These are phyloP conservation scores for Rostrohypoxylon terebratum DNA, from an alignment of 495 filamentous ascomycete species.

Conservation along the genomic window DNA sequence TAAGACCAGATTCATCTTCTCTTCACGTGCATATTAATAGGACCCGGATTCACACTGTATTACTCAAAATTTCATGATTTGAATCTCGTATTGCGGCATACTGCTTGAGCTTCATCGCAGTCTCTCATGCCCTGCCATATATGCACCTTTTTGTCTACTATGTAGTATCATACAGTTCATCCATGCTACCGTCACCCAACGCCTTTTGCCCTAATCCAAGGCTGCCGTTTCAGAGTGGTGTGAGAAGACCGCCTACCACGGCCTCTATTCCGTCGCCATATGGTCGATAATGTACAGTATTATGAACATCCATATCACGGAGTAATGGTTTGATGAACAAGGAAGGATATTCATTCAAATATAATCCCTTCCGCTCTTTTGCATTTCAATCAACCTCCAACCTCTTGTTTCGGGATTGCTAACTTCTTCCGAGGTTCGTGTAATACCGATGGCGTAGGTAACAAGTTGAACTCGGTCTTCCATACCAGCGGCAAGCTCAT, in stretches of 20 bases:
- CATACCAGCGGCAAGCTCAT: constrained; percentile 94
- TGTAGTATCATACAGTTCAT: constrained; percentile 50
- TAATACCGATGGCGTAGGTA: constrained; percentile 97
- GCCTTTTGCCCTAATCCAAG: constrained; percentile 43
- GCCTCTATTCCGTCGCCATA: constrained; percentile 32
- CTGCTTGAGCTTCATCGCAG: constrained; percentile 35
- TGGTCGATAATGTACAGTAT: constrained; percentile 46
- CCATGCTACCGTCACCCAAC: constrained; percentile 37
- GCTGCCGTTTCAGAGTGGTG: constrained; percentile 48
- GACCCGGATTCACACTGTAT: not conserved
- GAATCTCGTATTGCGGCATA: constrained; percentile 26
- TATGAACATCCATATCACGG: constrained; percentile 42
- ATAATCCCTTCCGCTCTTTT: constrained; percentile 97
- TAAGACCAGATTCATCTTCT: no score
- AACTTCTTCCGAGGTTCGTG: constrained; percentile 91
- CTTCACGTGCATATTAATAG: no score
- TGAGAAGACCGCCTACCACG: constrained; percentile 40
- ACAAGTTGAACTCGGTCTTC: constrained; percentile 98
- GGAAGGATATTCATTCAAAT: constrained; percentile 55
- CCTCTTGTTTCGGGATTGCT: constrained; percentile 96
- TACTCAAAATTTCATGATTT: constrained; percentile 14
- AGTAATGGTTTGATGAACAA: constrained; percentile 20
- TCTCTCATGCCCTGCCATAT: constrained; percentile 30
- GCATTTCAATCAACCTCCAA: constrained; percentile 97
- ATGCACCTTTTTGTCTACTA: constrained; percentile 49